A percentile compares a stretch with the other conserved stretches of the same genome.
phyloP scores from a whole-genome alignment of 192 early-diverging fungal genomes.

The Linnemannia hyalina region DNA sequence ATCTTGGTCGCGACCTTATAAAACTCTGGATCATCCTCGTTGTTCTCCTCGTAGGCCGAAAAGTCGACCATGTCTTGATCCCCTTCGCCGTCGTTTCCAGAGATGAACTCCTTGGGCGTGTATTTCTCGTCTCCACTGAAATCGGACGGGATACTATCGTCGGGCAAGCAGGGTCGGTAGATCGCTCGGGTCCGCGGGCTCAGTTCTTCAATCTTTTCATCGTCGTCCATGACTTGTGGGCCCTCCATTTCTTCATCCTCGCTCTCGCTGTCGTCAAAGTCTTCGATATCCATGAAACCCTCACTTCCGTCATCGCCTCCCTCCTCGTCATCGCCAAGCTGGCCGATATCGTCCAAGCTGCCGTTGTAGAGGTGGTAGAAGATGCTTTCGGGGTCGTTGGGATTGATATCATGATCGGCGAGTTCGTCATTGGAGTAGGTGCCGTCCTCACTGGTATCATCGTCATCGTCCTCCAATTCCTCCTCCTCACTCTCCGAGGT shows the following conservation, averaged over 20 bases:
- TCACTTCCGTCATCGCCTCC: background rate
- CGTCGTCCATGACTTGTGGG: background rate
- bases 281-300: background rate
- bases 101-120: constrained; percentile 3
- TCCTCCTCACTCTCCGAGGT: constrained; percentile 11
- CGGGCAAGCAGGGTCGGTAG: background rate
- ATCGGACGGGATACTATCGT: constrained; percentile 40
- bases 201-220: constrained; percentile 18
- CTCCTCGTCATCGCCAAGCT: background rate
- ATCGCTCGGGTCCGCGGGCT: constrained; percentile 19
- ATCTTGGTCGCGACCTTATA: constrained; percentile 19
- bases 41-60: background rate
- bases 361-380: background rate
- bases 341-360: background rate
- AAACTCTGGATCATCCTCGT: background rate
- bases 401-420: background rate
- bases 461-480: background rate
- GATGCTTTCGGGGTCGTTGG: background rate
- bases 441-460: background rate
- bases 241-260: constrained; percentile 6
- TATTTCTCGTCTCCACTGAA: constrained; percentile 56
- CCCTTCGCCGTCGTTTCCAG: constrained; percentile 22
- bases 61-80: constrained; percentile 36
- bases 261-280: constrained; percentile 3
- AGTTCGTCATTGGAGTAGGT: background rate